Conservation (phyloP, 495 filamentous ascomycete genomes). For the Penicillium flavigenum region DNA sequence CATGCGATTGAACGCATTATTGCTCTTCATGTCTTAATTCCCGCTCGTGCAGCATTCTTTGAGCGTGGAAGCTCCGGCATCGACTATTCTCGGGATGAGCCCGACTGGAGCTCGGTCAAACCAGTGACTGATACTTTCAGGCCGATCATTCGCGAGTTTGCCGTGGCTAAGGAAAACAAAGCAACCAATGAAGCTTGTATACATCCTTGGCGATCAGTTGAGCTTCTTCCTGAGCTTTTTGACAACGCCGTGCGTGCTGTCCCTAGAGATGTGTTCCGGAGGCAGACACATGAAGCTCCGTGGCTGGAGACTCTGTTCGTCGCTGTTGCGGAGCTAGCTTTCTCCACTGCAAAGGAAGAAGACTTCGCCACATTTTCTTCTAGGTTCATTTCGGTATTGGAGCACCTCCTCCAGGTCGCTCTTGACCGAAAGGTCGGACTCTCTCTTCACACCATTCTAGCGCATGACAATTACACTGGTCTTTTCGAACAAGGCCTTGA, state of each 20-base stretch:
- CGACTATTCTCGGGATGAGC: slow-evolving; percentile 45
- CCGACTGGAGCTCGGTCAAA: slow-evolving; percentile 47
- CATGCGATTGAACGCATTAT: slow-evolving; percentile 60
- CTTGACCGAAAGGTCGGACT: slow-evolving; percentile 42
- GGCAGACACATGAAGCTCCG: slow-evolving; percentile 55
- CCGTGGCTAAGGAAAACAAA: slow-evolving; percentile 14
- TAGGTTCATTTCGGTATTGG: slow-evolving; percentile 39
- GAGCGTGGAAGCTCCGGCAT: slow-evolving; percentile 45
- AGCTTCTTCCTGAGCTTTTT: slow-evolving; percentile 29
- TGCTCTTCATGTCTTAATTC: slow-evolving; percentile 68
- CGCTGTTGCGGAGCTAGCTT: slow-evolving; percentile 48
- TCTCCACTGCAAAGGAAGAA: slow-evolving; percentile 40
- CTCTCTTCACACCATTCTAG: slow-evolving; percentile 46
- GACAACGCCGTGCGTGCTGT: slow-evolving; percentile 54
- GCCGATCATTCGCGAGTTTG: slow-evolving; percentile 36
- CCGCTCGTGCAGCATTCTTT: slow-evolving; percentile 58
- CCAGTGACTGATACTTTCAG: slow-evolving; percentile 44
- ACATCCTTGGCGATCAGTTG: slow-evolving; percentile 33
- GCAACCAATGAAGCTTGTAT: slow-evolving; percentile 16
- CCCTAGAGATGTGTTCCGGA: slow-evolving; percentile 53
- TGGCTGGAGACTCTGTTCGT: slow-evolving; percentile 71
- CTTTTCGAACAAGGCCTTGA: slow-evolving; percentile 38
- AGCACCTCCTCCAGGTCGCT: slow-evolving; percentile 45
- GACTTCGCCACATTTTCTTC: slow-evolving; percentile 28
- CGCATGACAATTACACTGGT: slow-evolving; percentile 45